Conservation (phyloP, 305 asterid species). For the Fraxinus baroniana region DNA sequence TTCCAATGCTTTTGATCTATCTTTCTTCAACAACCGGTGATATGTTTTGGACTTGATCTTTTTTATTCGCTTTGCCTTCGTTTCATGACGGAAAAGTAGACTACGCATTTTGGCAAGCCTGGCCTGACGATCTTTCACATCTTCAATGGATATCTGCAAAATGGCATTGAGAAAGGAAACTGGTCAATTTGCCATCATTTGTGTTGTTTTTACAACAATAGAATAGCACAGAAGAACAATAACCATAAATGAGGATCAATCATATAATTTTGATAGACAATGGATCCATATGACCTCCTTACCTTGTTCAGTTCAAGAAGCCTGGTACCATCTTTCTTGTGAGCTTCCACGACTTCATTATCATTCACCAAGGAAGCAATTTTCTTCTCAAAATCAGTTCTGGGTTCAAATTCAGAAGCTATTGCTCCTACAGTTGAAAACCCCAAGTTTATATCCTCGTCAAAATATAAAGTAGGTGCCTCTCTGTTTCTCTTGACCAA, state of each 20-base stretch:
- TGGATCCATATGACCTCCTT: slow-evolving; percentile 13
- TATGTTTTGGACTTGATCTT: slow-evolving; percentile 90
- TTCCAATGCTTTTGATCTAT: slow-evolving; percentile 51
- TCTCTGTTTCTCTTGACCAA: slow-evolving; percentile 84
- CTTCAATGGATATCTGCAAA: slow-evolving; percentile 71
- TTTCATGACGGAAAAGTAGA: slow-evolving; percentile 79
- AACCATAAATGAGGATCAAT: neutral
- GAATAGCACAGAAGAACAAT: neutral
- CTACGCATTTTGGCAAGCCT: slow-evolving; percentile 76
- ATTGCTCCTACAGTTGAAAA: slow-evolving; percentile 86
- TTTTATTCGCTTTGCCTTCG: slow-evolving; percentile 71
- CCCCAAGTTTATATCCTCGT: slow-evolving; percentile 57
- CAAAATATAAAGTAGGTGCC: slow-evolving; percentile 82
- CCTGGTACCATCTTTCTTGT: slow-evolving; percentile 78
- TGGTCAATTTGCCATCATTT: slow-evolving; percentile 5
- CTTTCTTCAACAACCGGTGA: slow-evolving; percentile 77
- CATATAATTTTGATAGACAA: neutral
- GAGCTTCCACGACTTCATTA: slow-evolving; percentile 76
- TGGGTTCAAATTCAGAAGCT: slow-evolving; percentile 86
- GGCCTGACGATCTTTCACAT: slow-evolving; percentile 59
- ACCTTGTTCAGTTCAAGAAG: slow-evolving; percentile 95
- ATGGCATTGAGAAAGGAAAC: slow-evolving; percentile 18
- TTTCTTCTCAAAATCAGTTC: slow-evolving; percentile 85
- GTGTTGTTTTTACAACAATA: neutral
- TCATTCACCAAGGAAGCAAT: slow-evolving; percentile 67